Evolutionary conservation across 2,329 filamentous ascomycete genomes (phyloP).

Genomic region (Fusarium sp.): DNA sequence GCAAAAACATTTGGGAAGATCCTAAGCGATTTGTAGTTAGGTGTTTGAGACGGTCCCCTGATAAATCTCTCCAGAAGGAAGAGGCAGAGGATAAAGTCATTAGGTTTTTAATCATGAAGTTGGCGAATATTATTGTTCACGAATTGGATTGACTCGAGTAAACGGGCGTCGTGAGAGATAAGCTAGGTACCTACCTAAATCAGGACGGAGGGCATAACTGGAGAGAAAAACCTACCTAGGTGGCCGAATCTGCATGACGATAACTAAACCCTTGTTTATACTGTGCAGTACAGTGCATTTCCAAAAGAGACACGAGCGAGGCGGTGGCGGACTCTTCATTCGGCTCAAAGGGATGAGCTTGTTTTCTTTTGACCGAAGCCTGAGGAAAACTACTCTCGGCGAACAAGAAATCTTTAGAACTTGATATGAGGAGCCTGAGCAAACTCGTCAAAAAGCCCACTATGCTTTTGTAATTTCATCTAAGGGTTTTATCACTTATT

Average conservation of each 20-base stretch:
- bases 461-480: neutral
- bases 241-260: slow-evolving; percentile 29
- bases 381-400: neutral
- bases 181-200: slow-evolving; percentile 17
- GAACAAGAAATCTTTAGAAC: neutral
- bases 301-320: slow-evolving; percentile 30
- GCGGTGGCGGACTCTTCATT: slow-evolving; percentile 40
- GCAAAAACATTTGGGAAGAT: slow-evolving; percentile 27
- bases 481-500: neutral
- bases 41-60: neutral
- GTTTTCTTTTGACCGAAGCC: slow-evolving; percentile 6
- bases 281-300: slow-evolving; percentile 32
- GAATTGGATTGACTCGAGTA: slow-evolving; percentile 24
- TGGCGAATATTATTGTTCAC: neutral
- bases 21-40: slow-evolving; percentile 24
- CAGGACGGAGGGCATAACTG: slow-evolving; percentile 13
- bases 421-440: neutral
- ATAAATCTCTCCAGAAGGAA: neutral
- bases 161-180: slow-evolving; percentile 37
- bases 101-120: neutral
- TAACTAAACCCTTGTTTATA: slow-evolving; percentile 18
- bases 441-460: neutral
- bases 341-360: slow-evolving; percentile 40
- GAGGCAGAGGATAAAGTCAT: neutral
- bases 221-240: slow-evolving; percentile 6